Conservation (phyloP, 2,329 filamentous ascomycete species). For the Calonectria honghensis region DNA sequence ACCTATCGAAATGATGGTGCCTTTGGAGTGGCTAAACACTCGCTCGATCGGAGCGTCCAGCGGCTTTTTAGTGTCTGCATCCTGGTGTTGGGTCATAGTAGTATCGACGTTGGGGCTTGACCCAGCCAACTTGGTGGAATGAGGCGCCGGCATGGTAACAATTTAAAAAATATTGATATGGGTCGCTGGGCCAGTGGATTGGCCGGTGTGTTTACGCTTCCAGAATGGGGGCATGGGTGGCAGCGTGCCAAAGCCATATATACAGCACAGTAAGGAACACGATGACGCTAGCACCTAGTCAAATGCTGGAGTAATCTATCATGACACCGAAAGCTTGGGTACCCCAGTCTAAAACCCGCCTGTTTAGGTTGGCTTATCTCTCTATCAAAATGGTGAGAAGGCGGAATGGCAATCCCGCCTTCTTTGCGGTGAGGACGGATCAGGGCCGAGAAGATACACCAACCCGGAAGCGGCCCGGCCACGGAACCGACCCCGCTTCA, state of each 20-base stretch:
- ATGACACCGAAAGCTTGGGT: neutral
- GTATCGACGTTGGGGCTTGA: neutral
- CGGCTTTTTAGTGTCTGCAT: neutral
- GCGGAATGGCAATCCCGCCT: neutral
- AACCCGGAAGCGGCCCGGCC: slow-evolving; percentile 34
- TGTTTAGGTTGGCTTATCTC: slow-evolving; percentile 1
- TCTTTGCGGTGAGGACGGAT: neutral
- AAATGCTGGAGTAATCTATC: neutral
- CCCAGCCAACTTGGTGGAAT: neutral
- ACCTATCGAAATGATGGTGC: slow-evolving; percentile 31
- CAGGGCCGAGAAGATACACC: slow-evolving; percentile 2
- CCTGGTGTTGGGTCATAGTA: neutral
- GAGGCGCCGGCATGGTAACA: slow-evolving; percentile 1
- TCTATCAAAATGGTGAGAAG: neutral
- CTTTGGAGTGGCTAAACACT: slow-evolving; percentile 29
- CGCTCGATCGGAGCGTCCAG: slow-evolving; percentile 24
- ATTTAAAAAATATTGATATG: neutral
- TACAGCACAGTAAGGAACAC: neutral
- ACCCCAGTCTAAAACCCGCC: neutral
- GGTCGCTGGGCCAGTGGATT: neutral
- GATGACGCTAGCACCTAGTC: neutral
- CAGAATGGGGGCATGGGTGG: neutral
- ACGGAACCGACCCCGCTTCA: slow-evolving; percentile 22
- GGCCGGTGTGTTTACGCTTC: too few relatives aligned
- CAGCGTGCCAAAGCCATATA: slow-evolving; percentile 12